Conservation (phyloP, 2,329 filamentous ascomycete genomes). For the Aspergillus proliferans region DNA sequence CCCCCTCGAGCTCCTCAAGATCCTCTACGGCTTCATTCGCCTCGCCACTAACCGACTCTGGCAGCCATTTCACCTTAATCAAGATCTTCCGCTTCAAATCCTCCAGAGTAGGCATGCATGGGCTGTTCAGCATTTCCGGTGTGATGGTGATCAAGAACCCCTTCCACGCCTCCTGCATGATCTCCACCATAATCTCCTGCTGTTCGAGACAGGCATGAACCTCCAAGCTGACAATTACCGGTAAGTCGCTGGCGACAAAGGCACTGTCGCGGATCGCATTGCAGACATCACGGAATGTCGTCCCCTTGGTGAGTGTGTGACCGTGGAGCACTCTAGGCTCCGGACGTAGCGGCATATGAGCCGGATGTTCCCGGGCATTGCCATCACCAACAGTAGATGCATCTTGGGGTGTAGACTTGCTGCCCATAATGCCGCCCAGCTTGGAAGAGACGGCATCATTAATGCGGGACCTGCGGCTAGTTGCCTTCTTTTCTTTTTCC, state of each 20-base stretch:
- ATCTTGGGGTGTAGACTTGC: conserved; percentile 6
- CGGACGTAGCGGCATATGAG: conserved; percentile 25
- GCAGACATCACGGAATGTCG: conserved; percentile 82
- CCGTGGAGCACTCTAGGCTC: conserved; percentile 83
- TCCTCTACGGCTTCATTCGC: conserved; percentile 14
- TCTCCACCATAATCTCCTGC: conserved; percentile 86
- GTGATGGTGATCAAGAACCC: conserved; percentile 62
- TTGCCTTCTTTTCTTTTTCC: conserved; percentile 14
- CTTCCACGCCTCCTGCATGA: conserved; percentile 86
- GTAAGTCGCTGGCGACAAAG: conserved; percentile 68
- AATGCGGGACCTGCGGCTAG: conserved; percentile 6
- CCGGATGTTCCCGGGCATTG: background rate
- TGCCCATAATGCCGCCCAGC: conserved; percentile 16
- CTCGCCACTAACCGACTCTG: conserved; percentile 37
- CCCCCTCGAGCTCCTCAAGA: conserved; percentile 5
- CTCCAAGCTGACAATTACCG: conserved; percentile 86
- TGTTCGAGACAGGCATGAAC: conserved; percentile 78
- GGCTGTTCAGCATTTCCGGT: conserved; percentile 50
- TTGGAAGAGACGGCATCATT: conserved; percentile 15
- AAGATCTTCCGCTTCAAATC: conserved; percentile 74
- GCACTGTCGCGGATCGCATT: conserved; percentile 70
- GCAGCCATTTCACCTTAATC: conserved; percentile 68
- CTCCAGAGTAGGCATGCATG: conserved; percentile 60
- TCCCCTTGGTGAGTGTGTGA: conserved; percentile 78
- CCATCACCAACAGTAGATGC: background rate